These are phyloP conservation scores for Calonectria henricotiae DNA, from an alignment of 2,329 filamentous ascomycete species.

Conservation along the genomic window DNA sequence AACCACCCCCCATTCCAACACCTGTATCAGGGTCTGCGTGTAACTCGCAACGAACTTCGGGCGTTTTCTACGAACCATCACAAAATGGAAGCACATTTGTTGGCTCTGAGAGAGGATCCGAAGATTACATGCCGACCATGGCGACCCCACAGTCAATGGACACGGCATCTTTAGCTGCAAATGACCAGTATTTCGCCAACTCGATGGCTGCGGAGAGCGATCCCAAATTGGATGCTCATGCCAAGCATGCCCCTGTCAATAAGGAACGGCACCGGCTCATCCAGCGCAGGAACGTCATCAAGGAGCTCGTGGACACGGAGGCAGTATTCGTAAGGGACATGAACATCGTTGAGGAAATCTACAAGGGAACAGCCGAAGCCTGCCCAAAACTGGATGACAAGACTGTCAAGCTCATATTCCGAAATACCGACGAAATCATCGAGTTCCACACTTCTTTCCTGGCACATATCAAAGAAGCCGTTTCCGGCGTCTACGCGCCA, in stretches of 20 bases:
- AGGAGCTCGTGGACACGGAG: slow-evolving; percentile 94
- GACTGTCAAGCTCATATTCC: slow-evolving; percentile 92
- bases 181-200: slow-evolving; percentile 60
- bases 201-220: slow-evolving; percentile 60
- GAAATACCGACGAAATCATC: slow-evolving; percentile 93
- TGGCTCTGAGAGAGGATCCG: slow-evolving; percentile 64
- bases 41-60: slow-evolving; percentile 63
- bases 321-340: slow-evolving; percentile 93
- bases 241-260: slow-evolving; percentile 62
- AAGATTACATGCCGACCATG: slow-evolving; percentile 62
- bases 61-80: slow-evolving; percentile 60
- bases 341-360: slow-evolving; percentile 98
- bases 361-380: slow-evolving; percentile 91
- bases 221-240: slow-evolving; percentile 55
- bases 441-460: slow-evolving; percentile 88
- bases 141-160: slow-evolving; percentile 66
- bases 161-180: slow-evolving; percentile 63
- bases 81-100: slow-evolving; percentile 62
- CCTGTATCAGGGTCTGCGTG: slow-evolving; percentile 57
- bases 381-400: slow-evolving; percentile 85
- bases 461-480: slow-evolving; percentile 84
- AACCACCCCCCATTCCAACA: slow-evolving; percentile 67
- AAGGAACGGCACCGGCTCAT: slow-evolving; percentile 81
- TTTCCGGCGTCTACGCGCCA: slow-evolving; percentile 84
- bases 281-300: slow-evolving; percentile 87